phyloP scores from a whole-genome alignment of 2,329 filamentous ascomycete genomes.

The Helminthosporium solani region DNA sequence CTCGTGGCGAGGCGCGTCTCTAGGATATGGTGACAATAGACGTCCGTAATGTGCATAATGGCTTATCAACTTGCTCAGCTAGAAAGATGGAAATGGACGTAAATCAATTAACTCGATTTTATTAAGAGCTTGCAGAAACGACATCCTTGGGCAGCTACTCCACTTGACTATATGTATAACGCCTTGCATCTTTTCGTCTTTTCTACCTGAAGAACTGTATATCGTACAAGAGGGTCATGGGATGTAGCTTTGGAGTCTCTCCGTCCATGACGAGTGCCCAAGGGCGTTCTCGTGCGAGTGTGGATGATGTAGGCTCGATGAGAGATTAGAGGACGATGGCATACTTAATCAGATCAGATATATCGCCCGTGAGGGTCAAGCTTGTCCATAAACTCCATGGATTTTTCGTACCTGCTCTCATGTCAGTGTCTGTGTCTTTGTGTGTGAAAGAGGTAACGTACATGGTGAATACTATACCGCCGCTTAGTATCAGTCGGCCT shows the following conservation, averaged over 20 bases:
- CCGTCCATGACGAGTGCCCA: background rate
- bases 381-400: conserved; percentile 79
- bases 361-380: conserved; percentile 83
- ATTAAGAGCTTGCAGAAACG: background rate
- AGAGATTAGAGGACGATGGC: too few relatives aligned
- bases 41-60: too few relatives aligned
- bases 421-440: conserved; percentile 16
- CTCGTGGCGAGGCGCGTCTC: too few relatives aligned
- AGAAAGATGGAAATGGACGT: too few relatives aligned
- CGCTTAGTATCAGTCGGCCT: conserved; percentile 82
- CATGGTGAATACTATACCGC: conserved; percentile 97
- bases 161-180: background rate
- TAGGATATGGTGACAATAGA: too few relatives aligned
- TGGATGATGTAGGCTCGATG: too few relatives aligned
- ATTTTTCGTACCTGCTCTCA: conserved; percentile 75
- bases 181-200: background rate
- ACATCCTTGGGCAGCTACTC: background rate
- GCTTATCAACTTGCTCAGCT: too few relatives aligned
- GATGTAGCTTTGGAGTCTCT: background rate
- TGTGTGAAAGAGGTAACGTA: conserved; percentile 42
- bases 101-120: too few relatives aligned
- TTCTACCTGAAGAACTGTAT: background rate
- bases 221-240: background rate
- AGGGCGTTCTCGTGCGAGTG: background rate
- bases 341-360: conserved; percentile 52